Conservation (phyloP, 805 yeast species). For the Hanseniaspora guilliermondii region DNA sequence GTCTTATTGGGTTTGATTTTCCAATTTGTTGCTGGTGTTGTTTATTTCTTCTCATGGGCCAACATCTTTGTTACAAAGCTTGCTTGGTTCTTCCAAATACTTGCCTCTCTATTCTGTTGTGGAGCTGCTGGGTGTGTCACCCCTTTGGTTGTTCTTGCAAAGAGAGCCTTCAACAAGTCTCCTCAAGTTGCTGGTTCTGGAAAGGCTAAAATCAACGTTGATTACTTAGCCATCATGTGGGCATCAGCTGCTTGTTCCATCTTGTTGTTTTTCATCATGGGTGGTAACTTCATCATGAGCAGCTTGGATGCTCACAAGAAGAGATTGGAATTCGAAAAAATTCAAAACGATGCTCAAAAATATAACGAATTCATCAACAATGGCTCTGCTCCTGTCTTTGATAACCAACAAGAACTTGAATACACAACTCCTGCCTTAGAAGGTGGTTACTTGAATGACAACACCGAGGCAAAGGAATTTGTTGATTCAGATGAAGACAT, state of each 20-base stretch:
- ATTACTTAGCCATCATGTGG: conserved; percentile 56
- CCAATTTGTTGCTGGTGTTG: conserved; percentile 47
- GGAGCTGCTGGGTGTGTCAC: conserved; percentile 63
- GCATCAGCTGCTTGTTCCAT: conserved; percentile 41
- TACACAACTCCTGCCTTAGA: neutral
- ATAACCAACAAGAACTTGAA: neutral
- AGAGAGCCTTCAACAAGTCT: conserved; percentile 42
- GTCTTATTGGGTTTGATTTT: conserved; percentile 48
- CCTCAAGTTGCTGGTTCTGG: conserved; percentile 24
- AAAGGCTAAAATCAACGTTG: conserved; percentile 41
- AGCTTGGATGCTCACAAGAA: conserved; percentile 19
- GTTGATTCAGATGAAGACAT: conserved; percentile 7
- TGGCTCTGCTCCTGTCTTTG: neutral
- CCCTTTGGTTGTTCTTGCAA: conserved; percentile 66
- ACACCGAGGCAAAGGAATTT: neutral
- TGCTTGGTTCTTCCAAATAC: conserved; percentile 37
- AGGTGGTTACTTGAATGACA: neutral
- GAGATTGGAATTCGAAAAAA: conserved; percentile 17
- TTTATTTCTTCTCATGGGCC: conserved; percentile 44
- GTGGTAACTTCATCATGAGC: conserved; percentile 20
- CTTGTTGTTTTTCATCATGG: conserved; percentile 16
- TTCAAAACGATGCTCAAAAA: conserved; percentile 17
- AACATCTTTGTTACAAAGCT: conserved; percentile 44
- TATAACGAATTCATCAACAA: conserved; percentile 15
- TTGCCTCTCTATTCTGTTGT: conserved; percentile 43